A percentile compares a stretch with the other conserved stretches of the same genome.
These are phyloP conservation scores for Yamadazyma kanchanaburiensis DNA, from an alignment of 1,139 yeast genomes.

Conservation along the genomic window DNA sequence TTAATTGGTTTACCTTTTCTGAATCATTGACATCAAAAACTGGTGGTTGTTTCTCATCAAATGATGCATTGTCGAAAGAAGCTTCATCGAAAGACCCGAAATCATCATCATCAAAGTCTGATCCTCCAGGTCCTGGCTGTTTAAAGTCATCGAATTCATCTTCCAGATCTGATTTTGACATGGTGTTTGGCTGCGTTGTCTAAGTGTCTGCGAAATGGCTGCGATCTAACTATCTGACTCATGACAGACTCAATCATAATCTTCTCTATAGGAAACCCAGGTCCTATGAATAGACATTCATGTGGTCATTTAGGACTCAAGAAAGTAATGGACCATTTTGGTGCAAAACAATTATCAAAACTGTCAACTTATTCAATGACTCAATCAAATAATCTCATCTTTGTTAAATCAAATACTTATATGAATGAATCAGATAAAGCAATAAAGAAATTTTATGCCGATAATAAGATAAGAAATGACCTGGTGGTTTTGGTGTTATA, in stretches of 20 bases:
- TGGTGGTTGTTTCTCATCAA: slow-evolving; percentile 7
- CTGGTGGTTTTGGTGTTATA: slow-evolving; percentile 25
- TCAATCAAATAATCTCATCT: slow-evolving; percentile 16
- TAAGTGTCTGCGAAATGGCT: no score
- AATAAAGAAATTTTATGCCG: slow-evolving; percentile 21
- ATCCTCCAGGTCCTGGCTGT: slow-evolving; percentile 5
- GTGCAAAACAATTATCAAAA: slow-evolving; percentile 21
- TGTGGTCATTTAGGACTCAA: slow-evolving; percentile 37
- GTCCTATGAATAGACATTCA: slow-evolving; percentile 37
- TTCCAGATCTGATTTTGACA: no score
- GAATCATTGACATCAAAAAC: no score
- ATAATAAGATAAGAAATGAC: slow-evolving; percentile 15
- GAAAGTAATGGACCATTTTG: slow-evolving; percentile 21
- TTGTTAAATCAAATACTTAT: slow-evolving; percentile 36
- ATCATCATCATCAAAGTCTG: slow-evolving; percentile 23
- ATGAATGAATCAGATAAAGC: slow-evolving; percentile 42
- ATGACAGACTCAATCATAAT: slow-evolving; percentile 13
- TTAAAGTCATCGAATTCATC: slow-evolving; percentile 12
- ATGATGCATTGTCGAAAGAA: slow-evolving; percentile 31
- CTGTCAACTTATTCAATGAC: slow-evolving; percentile 23
- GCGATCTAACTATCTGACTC: no score
- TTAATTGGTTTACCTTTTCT: slow-evolving; percentile 14
- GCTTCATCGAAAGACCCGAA: slow-evolving; percentile 44
- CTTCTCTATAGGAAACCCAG: slow-evolving; percentile 45
- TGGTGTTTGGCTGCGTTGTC: no score